Percentiles rank a stretch among this genome's conserved stretches.
These are phyloP conservation scores for Davidsoniella neocaledoniae DNA, from an alignment of 2,329 filamentous ascomycete genomes.

Conservation along the genomic window DNA sequence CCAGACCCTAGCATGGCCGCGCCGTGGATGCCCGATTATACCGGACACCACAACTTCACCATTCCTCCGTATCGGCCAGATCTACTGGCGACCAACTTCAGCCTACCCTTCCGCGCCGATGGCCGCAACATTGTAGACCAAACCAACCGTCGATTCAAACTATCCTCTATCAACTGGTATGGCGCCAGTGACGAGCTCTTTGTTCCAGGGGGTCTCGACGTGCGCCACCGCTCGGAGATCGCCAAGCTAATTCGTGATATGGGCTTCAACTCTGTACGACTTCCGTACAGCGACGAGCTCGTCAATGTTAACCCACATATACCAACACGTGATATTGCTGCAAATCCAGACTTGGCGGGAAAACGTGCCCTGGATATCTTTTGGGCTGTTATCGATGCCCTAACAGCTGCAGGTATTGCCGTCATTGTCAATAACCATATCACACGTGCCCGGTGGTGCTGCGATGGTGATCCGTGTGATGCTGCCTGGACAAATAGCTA, in stretches of 20 bases:
- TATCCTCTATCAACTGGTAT: constrained; percentile 54
- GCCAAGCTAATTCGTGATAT: constrained; percentile 40
- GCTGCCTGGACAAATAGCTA: constrained; percentile 50
- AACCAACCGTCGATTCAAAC: constrained; percentile 38
- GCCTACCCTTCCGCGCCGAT: constrained; percentile 39
- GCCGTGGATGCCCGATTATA: constrained; percentile 32
- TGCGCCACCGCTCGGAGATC: constrained; percentile 43
- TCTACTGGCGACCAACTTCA: constrained; percentile 28
- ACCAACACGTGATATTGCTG: constrained; percentile 29
- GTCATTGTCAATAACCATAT: constrained; percentile 58
- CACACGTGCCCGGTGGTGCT: constrained; percentile 52
- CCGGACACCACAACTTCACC: constrained; percentile 27
- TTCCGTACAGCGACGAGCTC: constrained; percentile 54
- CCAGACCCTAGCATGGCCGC: constrained; percentile 13
- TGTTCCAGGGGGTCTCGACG: constrained; percentile 45
- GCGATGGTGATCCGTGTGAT: constrained; percentile 51
- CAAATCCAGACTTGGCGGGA: constrained; percentile 43
- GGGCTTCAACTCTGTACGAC: constrained; percentile 53
- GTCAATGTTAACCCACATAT: constrained; percentile 40
- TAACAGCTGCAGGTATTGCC: constrained; percentile 45
- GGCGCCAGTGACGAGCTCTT: constrained; percentile 51
- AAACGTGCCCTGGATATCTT: constrained; percentile 43
- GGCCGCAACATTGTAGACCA: constrained; percentile 46
- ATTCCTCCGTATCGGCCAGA: constrained; percentile 28
- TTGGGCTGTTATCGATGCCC: constrained; percentile 37